Evolutionary conservation across 148 eudicot species (phyloP).

Genomic region (Fagopyrum tataricum): DNA sequence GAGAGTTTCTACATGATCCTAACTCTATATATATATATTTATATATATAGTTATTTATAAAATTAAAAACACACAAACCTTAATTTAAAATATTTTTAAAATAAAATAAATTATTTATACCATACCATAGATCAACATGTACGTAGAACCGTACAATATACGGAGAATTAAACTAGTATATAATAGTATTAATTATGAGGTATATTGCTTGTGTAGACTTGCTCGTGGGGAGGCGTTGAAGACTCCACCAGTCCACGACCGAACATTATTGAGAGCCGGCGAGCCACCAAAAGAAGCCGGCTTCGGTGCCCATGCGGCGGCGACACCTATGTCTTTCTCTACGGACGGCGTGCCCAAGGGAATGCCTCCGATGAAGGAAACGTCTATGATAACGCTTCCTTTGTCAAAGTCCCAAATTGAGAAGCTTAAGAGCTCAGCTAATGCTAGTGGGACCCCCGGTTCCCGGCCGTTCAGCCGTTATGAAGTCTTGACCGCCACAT

Average conservation of each 20-base stretch:
- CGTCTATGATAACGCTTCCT: not conserved
- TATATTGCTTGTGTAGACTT: not conserved
- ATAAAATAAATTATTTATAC: no score
- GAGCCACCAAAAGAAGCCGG: not conserved
- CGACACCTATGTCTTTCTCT: no score
- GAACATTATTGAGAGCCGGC: not conserved
- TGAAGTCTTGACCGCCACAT: not conserved
- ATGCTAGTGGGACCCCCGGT: not conserved
- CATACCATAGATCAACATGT: no score
- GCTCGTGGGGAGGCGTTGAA: not conserved
- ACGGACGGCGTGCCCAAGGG: not conserved
- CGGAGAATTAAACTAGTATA: no score
- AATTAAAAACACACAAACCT: no score
- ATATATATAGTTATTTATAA: no score
- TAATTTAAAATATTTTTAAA: no score
- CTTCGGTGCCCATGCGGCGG: not conserved
- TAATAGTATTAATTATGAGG: no score
- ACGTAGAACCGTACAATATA: no score
- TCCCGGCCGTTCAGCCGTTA: slow-evolving; percentile 19
- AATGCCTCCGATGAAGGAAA: no score
- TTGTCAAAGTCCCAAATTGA: slow-evolving; percentile 6
- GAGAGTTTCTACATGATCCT: no score
- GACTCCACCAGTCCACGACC: not conserved
- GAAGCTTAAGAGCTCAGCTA: not conserved
- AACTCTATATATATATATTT: no score